Base-by-base conservation (phyloP, 106 monocot genomes). In the Acorus calamus region DNA sequence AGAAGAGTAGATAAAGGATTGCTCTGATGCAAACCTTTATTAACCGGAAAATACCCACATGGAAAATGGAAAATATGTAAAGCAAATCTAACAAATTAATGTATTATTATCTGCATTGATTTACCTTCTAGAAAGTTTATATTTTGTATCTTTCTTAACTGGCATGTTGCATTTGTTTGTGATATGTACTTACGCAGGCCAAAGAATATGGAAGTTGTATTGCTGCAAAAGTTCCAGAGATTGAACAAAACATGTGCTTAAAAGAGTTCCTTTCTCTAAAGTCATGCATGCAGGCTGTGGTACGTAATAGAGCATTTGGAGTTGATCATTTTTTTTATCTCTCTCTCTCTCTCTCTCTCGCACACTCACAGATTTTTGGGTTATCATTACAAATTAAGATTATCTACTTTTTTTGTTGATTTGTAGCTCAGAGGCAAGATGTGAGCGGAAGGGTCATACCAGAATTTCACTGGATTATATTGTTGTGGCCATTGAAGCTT, bases 171-270 rank as follows among this genome's bases (percentile, higher is more conserved):
- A 54, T 66, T 14, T 42, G 9, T 53, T 49, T n/a, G 41, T 53
- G 4, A 58, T 65, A 8, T 10, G 49, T 45, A 45, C 61, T 3
- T 45, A 44, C 46, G 42, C 52, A 84, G 77, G 69, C 75, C 66
- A 83, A 78, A 78, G 78, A 80, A 57, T 84, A 88, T 66, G 96
- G 96, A 14, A 81, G 55, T 69, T 98, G 96, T 79, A 81, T 98
- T 55, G 75, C 80, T n/a, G 67, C 9, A 4, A 88, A 83, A 61
- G 85, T 98, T 65, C 96, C 96, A 55, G 92, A 98, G 76, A 79
- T 98, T 73, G 91, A 87, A 66, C 87, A 56, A 66, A 64, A 88
- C 57, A 98, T 92, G 96, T 98, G 96, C 73, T 71, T 66, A 61
- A 98, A 92, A 75, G 91, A 98, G 62, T 98, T 98, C 70, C 74